Evolutionary conservation across 2,329 filamentous ascomycete species (phyloP), one percentile per base, ranked within the genome.

Genomic region (Verticillium nubilum): DNA sequence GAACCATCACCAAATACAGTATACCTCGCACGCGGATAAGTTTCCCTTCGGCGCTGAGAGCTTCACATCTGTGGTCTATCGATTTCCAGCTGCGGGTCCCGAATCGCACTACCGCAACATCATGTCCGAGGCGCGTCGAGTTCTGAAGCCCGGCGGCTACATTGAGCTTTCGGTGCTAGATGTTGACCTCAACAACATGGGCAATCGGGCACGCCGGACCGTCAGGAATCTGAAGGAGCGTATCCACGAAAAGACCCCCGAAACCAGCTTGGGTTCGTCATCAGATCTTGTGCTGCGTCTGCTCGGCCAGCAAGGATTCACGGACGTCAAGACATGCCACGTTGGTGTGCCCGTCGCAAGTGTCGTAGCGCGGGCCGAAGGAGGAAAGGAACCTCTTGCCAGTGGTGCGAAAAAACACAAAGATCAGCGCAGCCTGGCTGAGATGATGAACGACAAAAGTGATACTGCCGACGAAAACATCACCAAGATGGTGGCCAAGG

Each of bases 401-500:
- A 26, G 52, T 2, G 56, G 59, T 19, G 29, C 35, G 19, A 66
- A 71, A 52, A 72, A 71, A 60, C 55, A 62, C 37, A 77, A 73
- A 42, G 67, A 85, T 47, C 78, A 83, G 58, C 76, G 81, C 23
- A 84, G 79, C 63, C 77, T 92, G 1, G 86, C 86, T 1, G 89
- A 92, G 68, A 86, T 92, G 75, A 88, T 92, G 74, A 86, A 82
- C 29, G 87, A 91, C 64, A 81, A 87, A 35, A 83, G 85, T n/a
- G 80, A 85, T 0, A 78, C 83, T 15, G 88, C 89, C 25, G 92
- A 97, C 65, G 91, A 92, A 69, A 88, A 86, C 65, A 97, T 98
- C 69, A 91, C 92, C 15, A 93, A 91, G 69, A 96, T 96, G 81
- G 92, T 98, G 25, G 89, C 92, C 17, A 89, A 87, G 63, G 94